Conservation (phyloP, 345 rosid species). For the Salix caprea region DNA sequence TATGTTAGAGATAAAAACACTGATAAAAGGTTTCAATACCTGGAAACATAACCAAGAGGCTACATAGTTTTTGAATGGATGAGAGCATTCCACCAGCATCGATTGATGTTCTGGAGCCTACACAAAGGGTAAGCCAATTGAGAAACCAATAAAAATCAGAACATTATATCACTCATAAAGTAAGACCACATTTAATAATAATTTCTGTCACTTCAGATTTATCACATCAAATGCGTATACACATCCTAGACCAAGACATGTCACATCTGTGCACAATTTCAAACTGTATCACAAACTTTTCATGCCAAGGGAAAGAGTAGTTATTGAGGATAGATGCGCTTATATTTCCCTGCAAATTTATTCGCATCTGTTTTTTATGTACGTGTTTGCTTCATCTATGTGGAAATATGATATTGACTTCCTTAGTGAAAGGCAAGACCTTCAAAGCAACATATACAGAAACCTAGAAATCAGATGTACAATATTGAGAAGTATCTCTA, state of each 20-base stretch:
- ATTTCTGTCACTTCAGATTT: background rate
- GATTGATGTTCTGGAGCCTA: slow-evolving; percentile 42
- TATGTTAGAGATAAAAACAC: background rate
- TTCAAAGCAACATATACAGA: background rate
- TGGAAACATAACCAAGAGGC: slow-evolving; percentile 79
- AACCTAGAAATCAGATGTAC: background rate
- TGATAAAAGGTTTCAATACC: slow-evolving; percentile 34
- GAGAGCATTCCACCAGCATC: slow-evolving; percentile 56
- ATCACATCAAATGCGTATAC: background rate
- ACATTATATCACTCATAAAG: background rate
- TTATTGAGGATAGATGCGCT: too few relatives aligned
- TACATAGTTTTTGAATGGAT: slow-evolving; percentile 58
- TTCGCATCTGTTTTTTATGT: too few relatives aligned
- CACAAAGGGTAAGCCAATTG: slow-evolving; percentile 12
- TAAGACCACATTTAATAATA: background rate
- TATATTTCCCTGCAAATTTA: too few relatives aligned
- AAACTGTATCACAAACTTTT: too few relatives aligned
- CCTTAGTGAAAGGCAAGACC: background rate
- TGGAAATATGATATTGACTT: background rate
- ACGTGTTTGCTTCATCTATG: background rate
- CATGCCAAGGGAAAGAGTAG: too few relatives aligned
- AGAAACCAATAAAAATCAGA: slow-evolving; percentile 8
- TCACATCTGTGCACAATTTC: too few relatives aligned
- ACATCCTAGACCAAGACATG: background rate
- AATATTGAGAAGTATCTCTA: background rate